Evolutionary conservation across 2,329 filamentous ascomycete species (phyloP), one percentile per base, ranked within the genome.

Genomic region (Tricladium varicosporioides): DNA sequence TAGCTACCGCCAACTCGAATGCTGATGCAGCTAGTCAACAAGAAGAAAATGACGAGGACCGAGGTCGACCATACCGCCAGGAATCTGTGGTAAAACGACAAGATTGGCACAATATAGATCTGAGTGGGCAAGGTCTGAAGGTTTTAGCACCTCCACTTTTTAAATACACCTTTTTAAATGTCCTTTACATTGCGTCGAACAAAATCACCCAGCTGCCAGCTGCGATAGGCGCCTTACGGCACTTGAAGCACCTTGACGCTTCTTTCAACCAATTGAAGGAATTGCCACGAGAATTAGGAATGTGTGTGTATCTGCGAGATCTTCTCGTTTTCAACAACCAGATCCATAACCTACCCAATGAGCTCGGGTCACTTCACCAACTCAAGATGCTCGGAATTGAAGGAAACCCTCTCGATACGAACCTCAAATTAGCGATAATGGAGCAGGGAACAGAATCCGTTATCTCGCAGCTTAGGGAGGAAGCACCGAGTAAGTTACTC

Each of bases 121-220:
- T 97, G 71, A 94, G 92, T 66, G 94, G 94, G n/a, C 94, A 97
- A 76, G 93, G 93, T 16, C 78, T 99, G 49, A 88, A 92, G 64
- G 89, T 91, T 58, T 79, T 99, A 32, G 86, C 92, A 1, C 77
- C 83, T 8, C 84, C 88, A 46, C 79, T 99, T 32, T 97, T 97
- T 76, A 80, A 83, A 64, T 99, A 97, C 74, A 82, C 82, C 46
- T 97, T 99, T 72, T 78, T 99, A 56, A 89, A 89, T 64, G 93
- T 95, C 73, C 83, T 99, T 31, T 97, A 96, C 72, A 85, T 99
- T 61, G 92, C 92, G 66, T 93, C 92, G 64, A 99, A 99, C 79
- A 92, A 92, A 71, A 81, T 99, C 58, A 85, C 85, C 27, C 80
- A 82, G 47, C 77, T 99, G n/a, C 92, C 93, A 11, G 77, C 88